Conservation (phyloP, 129 eudicot species). For the Saposhnikovia divaricata region DNA sequence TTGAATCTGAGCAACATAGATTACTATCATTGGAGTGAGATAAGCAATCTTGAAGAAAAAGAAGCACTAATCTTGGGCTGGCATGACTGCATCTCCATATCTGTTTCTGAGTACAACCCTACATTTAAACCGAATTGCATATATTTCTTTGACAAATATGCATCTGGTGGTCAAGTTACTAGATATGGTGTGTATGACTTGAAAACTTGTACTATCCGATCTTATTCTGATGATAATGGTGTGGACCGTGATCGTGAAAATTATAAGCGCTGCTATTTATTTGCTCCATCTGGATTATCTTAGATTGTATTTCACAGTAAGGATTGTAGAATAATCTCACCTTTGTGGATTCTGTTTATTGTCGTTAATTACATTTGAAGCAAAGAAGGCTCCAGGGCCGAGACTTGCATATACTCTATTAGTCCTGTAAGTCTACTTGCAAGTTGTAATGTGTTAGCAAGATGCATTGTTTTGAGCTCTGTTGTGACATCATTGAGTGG, state of each 20-base stretch:
- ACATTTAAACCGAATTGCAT: neutral
- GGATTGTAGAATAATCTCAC: neutral
- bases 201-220: neutral
- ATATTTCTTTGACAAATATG: conserved; percentile 1
- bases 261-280: neutral
- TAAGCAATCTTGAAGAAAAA: neutral
- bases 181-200: conserved; percentile 1
- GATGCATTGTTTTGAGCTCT: no score
- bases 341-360: neutral
- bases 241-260: neutral
- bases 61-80: neutral
- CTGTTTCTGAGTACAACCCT: neutral
- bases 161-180: neutral
- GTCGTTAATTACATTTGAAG: neutral
- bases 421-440: neutral
- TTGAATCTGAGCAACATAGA: conserved; percentile 4
- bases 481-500: no score
- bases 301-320: neutral
- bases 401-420: neutral
- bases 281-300: neutral
- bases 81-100: neutral
- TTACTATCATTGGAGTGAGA: neutral
- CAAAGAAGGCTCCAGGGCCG: neutral
- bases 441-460: neutral
- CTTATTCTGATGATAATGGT: neutral